phyloP scores from a whole-genome alignment of 352 stramenopile genomes.

The Hyaloperonospora brassicae region DNA sequence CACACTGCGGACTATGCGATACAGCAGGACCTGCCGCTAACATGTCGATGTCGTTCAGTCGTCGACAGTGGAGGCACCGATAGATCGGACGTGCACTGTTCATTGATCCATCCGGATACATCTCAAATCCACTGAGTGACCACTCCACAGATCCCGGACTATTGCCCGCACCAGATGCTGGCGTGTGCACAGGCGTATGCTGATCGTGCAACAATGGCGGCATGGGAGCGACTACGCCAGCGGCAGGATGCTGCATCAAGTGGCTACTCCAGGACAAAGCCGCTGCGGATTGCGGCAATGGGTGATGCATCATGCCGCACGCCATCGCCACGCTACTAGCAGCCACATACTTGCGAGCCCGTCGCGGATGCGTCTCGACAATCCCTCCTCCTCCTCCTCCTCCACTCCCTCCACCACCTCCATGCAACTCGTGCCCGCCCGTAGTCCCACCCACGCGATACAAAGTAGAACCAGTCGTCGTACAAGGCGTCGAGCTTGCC shows the following conservation, averaged over 20 bases:
- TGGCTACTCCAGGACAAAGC: conserved; percentile 49
- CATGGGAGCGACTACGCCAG: conserved; percentile 10
- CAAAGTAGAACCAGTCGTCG: conserved; percentile 15
- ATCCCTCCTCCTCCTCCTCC: too few relatives aligned
- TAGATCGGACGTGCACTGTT: conserved; percentile 71
- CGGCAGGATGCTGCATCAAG: conserved; percentile 30
- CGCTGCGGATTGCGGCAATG: conserved; percentile 13
- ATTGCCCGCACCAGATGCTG: conserved; percentile 12
- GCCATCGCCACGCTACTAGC: conserved; percentile 21
- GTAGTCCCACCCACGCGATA: neutral
- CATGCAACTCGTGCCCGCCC: conserved; percentile 13
- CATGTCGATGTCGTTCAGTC: conserved; percentile 65
- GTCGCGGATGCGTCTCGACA: conserved; percentile 24
- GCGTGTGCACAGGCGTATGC: conserved; percentile 18
- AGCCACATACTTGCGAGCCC: conserved; percentile 25
- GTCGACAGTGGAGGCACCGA: conserved; percentile 57
- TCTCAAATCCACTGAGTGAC: conserved; percentile 75
- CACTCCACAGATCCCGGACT: conserved; percentile 44
- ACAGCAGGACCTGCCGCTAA: conserved; percentile 42
- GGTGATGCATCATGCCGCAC: conserved; percentile 28
- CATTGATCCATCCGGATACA: conserved; percentile 55
- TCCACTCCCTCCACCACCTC: too few relatives aligned
- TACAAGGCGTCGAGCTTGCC: conserved; percentile 25
- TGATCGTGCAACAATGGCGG: conserved; percentile 17
- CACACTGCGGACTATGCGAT: conserved; percentile 52